Base-by-base conservation (phyloP, 2,329 filamentous ascomycete species). In the Ophiocordyceps camponoti-floridani region DNA sequence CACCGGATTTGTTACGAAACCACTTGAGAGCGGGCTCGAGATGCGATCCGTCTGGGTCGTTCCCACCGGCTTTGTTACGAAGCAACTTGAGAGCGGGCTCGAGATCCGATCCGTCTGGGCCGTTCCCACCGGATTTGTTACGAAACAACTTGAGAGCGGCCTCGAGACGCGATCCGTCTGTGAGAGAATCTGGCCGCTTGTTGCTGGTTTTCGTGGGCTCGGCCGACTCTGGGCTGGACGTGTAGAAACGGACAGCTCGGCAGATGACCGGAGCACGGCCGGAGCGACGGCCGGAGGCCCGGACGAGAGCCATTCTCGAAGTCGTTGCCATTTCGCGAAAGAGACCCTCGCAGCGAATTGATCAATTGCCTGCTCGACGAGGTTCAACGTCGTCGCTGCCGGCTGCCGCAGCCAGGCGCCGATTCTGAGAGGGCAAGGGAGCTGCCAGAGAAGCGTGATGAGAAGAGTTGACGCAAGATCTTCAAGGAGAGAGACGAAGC, bases 261-360 rank as follows among this genome's bases (percentile, higher is more conserved):
- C 38, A 43, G 49, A 23, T 37, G 28, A 30, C 31, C 40, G 40
- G 40, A 41, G 19, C 40, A 28, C 12, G 14, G 3, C 19, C 53
- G 47, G 42, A 50, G 40, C 14, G 14, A 28, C 12, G 11, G 1
- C 11, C 52, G 47, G 43, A 50, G 40, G 49, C 51, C 42, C 54
- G 53, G 23, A 49, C 38, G 38, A 57, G 44, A 45, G 50, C 48
- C 47, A 56, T 48, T 49, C 54, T 49, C 41, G 53, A 56, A 41
- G 55, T 54, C 55, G 58, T 58, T 46, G 47, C 26, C 40, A 41
- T n/a, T 8, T 11, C 11, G 27, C 4, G 16, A 26, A 5, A 12
- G 23, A 23, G 3, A 23, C 23, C 23, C 23, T 3, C 23, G 23
- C 23, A 23, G 23, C 23, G 23, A 5, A 23, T 5, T 4, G 42